phyloP scores from a whole-genome alignment of 495 filamentous ascomycete genomes.

The Parachaetomium inaequale region DNA sequence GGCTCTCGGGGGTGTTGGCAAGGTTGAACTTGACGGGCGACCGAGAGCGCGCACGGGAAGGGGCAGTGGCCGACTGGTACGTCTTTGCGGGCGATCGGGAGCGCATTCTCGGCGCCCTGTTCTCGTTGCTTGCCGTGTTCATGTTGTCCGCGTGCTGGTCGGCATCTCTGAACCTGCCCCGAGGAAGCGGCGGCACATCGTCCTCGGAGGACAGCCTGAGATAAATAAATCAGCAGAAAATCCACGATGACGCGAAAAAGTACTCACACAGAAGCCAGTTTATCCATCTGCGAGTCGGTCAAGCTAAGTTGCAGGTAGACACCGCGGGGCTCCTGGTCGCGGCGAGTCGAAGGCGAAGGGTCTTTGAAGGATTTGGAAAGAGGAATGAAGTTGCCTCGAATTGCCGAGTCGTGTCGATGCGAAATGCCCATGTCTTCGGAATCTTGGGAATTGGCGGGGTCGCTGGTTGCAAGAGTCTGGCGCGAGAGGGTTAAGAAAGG shows the following conservation, averaged over 20 bases:
- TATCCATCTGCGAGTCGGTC: conserved; percentile 30
- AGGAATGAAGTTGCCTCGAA: conserved; percentile 30
- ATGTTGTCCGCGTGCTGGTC: neutral
- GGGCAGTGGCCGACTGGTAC: neutral
- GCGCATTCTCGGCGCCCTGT: conserved; percentile 13
- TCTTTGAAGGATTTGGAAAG: conserved; percentile 16
- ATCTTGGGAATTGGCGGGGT: neutral
- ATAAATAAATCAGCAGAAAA: neutral
- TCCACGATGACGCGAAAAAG: no score
- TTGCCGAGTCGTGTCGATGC: conserved; percentile 11
- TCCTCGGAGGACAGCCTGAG: conserved; percentile 19
- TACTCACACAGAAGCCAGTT: conserved; percentile 25
- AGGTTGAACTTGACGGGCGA: conserved; percentile 26
- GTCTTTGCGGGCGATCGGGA: conserved; percentile 23
- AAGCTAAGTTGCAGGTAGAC: conserved; percentile 27
- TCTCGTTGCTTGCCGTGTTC: conserved; percentile 1
- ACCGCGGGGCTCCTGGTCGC: neutral
- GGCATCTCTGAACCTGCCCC: neutral
- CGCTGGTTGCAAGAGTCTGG: neutral
- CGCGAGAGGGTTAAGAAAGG: neutral
- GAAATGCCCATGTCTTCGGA: neutral
- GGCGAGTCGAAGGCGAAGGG: conserved; percentile 15
- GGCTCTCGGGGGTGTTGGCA: conserved; percentile 9
- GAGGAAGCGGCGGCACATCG: neutral
- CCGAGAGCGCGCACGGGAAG: conserved; percentile 20